Evolutionary conservation across 108 stramenopile genomes (phyloP).

Genomic region (Conticribra weissflogii): DNA sequence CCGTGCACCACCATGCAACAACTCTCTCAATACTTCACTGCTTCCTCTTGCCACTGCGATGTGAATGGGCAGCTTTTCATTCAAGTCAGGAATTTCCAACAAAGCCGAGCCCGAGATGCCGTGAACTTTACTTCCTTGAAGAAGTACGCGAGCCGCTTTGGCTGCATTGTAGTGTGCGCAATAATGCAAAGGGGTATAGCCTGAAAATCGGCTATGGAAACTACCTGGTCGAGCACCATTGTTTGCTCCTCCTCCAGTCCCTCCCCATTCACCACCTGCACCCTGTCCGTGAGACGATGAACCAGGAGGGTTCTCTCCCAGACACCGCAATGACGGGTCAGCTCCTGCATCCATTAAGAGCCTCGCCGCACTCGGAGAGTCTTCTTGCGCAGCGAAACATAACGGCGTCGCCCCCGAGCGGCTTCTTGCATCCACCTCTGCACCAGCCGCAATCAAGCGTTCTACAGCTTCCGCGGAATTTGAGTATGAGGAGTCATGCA

Average conservation of each 20-base stretch:
- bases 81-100: constrained; percentile 83
- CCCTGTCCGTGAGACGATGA: constrained; percentile 37
- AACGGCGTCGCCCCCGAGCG: constrained; percentile 87
- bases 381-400: constrained; percentile 89
- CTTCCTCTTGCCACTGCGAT: constrained; percentile 85
- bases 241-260: background rate
- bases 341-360: constrained; percentile 75
- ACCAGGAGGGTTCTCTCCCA: constrained; percentile 53
- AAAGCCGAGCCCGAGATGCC: constrained; percentile 43
- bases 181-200: constrained; percentile 89
- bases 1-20: constrained; percentile 77
- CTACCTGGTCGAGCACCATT: background rate
- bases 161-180: constrained; percentile 89
- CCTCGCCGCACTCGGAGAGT: constrained; percentile 59
- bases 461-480: constrained; percentile 73
- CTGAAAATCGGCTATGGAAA: constrained; percentile 76
- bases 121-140: constrained; percentile 35
- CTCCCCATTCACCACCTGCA: constrained; percentile 26
- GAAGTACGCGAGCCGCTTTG: constrained; percentile 63
- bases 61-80: constrained; percentile 84
- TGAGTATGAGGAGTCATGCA: constrained; percentile 87
- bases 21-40: constrained; percentile 77
- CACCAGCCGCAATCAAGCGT: constrained; percentile 73
- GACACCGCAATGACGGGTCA: constrained; percentile 73
- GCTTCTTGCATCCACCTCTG: constrained; percentile 74